Evolutionary conservation across 805 yeast genomes (phyloP).

Genomic region (Wickerhamomyces canadensis): DNA sequence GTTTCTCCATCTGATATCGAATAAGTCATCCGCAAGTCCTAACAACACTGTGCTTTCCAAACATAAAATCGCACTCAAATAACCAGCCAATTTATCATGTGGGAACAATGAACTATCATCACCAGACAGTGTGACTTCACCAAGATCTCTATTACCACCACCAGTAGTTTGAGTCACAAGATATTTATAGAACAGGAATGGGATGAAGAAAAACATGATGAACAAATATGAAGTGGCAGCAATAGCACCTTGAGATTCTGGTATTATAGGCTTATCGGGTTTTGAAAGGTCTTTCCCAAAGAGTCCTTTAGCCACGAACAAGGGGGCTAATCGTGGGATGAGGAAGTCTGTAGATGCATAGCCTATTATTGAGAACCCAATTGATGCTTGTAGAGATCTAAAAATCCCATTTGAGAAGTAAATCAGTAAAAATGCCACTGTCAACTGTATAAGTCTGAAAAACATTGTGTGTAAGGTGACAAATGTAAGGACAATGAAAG

Average conservation of each 20-base stretch:
- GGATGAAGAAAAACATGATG: conserved; percentile 78
- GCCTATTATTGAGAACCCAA: conserved; percentile 67
- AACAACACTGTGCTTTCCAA: conserved; percentile 77
- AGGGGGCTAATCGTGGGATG: conserved; percentile 62
- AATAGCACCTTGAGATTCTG: conserved; percentile 92
- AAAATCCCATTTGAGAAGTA: conserved; percentile 18
- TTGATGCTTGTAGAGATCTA: conserved; percentile 35
- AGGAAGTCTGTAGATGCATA: conserved; percentile 51
- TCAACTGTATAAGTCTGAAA: conserved; percentile 2
- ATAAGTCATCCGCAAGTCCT: conserved; percentile 91
- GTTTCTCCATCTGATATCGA: conserved; percentile 96
- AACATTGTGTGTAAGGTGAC: background rate
- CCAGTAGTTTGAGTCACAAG: conserved; percentile 55
- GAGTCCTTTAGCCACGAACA: conserved; percentile 75
- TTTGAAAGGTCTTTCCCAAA: conserved; percentile 82
- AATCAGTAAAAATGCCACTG: conserved; percentile 11
- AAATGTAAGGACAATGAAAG: background rate
- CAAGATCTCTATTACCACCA: conserved; percentile 49
- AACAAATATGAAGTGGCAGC: conserved; percentile 77
- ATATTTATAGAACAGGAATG: conserved; percentile 78
- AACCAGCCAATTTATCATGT: conserved; percentile 78
- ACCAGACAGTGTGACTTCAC: conserved; percentile 12
- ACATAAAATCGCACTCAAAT: conserved; percentile 77
- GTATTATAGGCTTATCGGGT: conserved; percentile 62
- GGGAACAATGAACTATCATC: conserved; percentile 50